phyloP scores from a whole-genome alignment of 345 rosid genomes.

The Pugionium cornutum region DNA sequence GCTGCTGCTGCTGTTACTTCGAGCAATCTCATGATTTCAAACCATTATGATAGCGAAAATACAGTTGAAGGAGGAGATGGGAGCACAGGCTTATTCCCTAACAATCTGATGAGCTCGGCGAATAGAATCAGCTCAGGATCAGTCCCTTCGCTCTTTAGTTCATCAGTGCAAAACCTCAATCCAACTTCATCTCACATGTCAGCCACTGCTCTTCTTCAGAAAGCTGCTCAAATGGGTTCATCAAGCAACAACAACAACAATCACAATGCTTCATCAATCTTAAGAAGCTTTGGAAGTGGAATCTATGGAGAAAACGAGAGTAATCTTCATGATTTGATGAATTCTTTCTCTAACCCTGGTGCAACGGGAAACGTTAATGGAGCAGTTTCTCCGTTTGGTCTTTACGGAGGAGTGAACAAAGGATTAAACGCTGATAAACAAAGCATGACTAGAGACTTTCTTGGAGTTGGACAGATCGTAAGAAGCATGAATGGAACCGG shows the following conservation, averaged over 20 bases:
- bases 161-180: conserved; percentile 52
- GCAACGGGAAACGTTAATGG: conserved; percentile 43
- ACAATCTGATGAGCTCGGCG: conserved; percentile 41
- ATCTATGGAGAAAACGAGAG: conserved; percentile 55
- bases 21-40: conserved; percentile 41
- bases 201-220: conserved; percentile 80
- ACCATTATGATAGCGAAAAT: conserved; percentile 49
- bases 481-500: conserved; percentile 50
- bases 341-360: conserved; percentile 46
- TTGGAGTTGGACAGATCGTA: conserved; percentile 71
- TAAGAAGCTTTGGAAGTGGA: conserved; percentile 52
- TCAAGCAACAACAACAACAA: conserved; percentile 46
- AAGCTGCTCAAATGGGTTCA: conserved; percentile 83
- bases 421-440: conserved; percentile 40
- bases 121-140: conserved; percentile 51
- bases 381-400: conserved; percentile 41
- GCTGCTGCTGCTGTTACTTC: conserved; percentile 41
- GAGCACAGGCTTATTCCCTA: conserved; percentile 45
- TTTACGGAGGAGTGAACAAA: conserved; percentile 35
- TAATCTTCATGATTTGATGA: conserved; percentile 63
- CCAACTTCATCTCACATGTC: conserved; percentile 55
- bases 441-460: conserved; percentile 68
- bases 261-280: conserved; percentile 49
- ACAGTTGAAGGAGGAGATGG: conserved; percentile 38
- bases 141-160: conserved; percentile 53